These are phyloP conservation scores for Erysimum pusillum DNA, from an alignment of 441 rosid genomes.

Conservation along the genomic window DNA sequence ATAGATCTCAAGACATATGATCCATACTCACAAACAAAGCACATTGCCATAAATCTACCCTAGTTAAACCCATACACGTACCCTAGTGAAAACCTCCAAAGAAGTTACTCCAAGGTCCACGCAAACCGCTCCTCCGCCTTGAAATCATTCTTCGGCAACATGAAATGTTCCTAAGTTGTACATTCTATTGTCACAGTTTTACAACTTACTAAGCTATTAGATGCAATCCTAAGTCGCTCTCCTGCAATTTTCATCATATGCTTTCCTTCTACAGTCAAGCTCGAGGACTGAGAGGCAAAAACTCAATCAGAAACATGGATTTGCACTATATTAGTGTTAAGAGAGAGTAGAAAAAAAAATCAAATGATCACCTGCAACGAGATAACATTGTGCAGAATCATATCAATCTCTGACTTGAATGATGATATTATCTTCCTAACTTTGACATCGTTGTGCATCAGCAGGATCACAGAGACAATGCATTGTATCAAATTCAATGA, in stretches of 20 bases:
- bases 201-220: background rate
- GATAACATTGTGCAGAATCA: slow-evolving; percentile 53
- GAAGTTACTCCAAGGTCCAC: too few relatives aligned
- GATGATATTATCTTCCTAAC: slow-evolving; percentile 51
- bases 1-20: too few relatives aligned
- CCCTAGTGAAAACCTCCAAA: too few relatives aligned
- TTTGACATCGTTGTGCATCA: slow-evolving; percentile 62
- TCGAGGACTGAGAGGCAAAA: slow-evolving; percentile 52
- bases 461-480: slow-evolving; percentile 57
- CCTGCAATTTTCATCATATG: slow-evolving; percentile 57
- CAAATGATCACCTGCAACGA: slow-evolving; percentile 61
- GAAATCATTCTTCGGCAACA: too few relatives aligned
- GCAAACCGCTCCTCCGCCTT: too few relatives aligned
- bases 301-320: background rate
- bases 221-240: slow-evolving; percentile 54
- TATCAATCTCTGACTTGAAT: slow-evolving; percentile 56
- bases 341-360: background rate
- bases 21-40: too few relatives aligned
- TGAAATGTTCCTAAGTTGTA: too few relatives aligned
- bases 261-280: slow-evolving; percentile 65
- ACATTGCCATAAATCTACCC: too few relatives aligned
- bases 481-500: slow-evolving; percentile 52
- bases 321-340: background rate
- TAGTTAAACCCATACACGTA: too few relatives aligned
- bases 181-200: too few relatives aligned